These are phyloP conservation scores for Staphylotrichum longicolle DNA, from an alignment of 495 filamentous ascomycete genomes.

Conservation along the genomic window DNA sequence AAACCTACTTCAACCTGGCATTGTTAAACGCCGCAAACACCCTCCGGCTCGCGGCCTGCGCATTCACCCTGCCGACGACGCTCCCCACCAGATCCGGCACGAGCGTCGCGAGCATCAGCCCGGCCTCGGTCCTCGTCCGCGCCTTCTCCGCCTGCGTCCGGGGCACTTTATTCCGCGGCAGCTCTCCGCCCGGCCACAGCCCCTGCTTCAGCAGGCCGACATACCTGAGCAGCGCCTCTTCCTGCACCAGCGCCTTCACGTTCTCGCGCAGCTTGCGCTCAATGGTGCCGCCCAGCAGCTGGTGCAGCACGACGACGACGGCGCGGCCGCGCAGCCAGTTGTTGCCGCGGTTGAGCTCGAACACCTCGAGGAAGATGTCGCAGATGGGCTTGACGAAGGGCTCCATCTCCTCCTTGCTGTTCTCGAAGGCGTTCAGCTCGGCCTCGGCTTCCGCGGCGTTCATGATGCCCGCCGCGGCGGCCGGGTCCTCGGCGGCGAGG, in stretches of 20 bases:
- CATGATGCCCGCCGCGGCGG: slow-evolving; percentile 46
- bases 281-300: slow-evolving; percentile 84
- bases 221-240: slow-evolving; percentile 76
- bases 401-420: slow-evolving; percentile 63
- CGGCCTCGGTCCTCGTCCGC: slow-evolving; percentile 71
- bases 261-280: slow-evolving; percentile 90
- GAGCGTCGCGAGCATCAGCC: slow-evolving; percentile 74
- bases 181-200: slow-evolving; percentile 72
- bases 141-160: slow-evolving; percentile 65
- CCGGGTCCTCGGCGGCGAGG: slow-evolving; percentile 39
- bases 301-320: slow-evolving; percentile 87
- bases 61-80: slow-evolving; percentile 81
- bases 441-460: slow-evolving; percentile 88
- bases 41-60: slow-evolving; percentile 75
- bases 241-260: slow-evolving; percentile 63
- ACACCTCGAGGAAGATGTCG: slow-evolving; percentile 94
- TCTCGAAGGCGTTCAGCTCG: slow-evolving; percentile 90
- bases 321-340: slow-evolving; percentile 93
- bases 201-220: slow-evolving; percentile 64
- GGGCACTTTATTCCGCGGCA: slow-evolving; percentile 48
- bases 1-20: slow-evolving; percentile 61
- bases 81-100: slow-evolving; percentile 79
- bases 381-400: slow-evolving; percentile 98
- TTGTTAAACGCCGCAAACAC: slow-evolving; percentile 85
- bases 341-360: slow-evolving; percentile 89